Evolutionary conservation across 1,284 basidiomycete species (phyloP).

Genomic region (Marasmius tenuissimus): DNA sequence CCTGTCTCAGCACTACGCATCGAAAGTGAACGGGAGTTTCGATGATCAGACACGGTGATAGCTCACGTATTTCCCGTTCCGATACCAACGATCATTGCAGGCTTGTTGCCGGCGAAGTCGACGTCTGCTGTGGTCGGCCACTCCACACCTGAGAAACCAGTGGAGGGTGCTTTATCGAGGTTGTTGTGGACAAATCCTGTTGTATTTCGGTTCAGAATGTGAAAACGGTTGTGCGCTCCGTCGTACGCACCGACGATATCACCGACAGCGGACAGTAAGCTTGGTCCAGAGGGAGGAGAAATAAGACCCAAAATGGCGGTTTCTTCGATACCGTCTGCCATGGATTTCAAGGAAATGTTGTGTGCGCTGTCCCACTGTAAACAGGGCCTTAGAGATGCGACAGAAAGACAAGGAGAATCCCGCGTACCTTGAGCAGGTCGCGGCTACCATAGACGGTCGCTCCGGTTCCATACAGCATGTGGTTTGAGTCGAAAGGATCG

Average conservation of each 20-base stretch:
- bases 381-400: neutral
- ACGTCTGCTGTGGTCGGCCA: slow-evolving; percentile 54
- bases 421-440: slow-evolving; percentile 39
- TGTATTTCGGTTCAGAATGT: too few relatives aligned
- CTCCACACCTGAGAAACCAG: slow-evolving; percentile 44
- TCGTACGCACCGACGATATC: slow-evolving; percentile 48
- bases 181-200: slow-evolving; percentile 51
- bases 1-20: slow-evolving; percentile 22
- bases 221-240: neutral
- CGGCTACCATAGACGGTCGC: slow-evolving; percentile 60
- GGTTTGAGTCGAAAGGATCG: slow-evolving; percentile 51
- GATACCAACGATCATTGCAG: slow-evolving; percentile 53
- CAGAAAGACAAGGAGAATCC: neutral
- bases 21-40: neutral
- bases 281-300: slow-evolving; percentile 35
- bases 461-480: slow-evolving; percentile 57
- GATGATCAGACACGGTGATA: neutral
- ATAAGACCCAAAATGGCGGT: slow-evolving; percentile 42
- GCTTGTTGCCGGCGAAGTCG: slow-evolving; percentile 58
- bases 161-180: slow-evolving; percentile 44
- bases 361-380: slow-evolving; percentile 41
- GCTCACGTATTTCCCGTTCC: slow-evolving; percentile 43
- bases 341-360: slow-evolving; percentile 57
- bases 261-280: slow-evolving; percentile 56
- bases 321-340: slow-evolving; percentile 68